Evolutionary conservation across 495 filamentous ascomycete genomes (phyloP).

Genomic region (Podospora fimiseda): DNA sequence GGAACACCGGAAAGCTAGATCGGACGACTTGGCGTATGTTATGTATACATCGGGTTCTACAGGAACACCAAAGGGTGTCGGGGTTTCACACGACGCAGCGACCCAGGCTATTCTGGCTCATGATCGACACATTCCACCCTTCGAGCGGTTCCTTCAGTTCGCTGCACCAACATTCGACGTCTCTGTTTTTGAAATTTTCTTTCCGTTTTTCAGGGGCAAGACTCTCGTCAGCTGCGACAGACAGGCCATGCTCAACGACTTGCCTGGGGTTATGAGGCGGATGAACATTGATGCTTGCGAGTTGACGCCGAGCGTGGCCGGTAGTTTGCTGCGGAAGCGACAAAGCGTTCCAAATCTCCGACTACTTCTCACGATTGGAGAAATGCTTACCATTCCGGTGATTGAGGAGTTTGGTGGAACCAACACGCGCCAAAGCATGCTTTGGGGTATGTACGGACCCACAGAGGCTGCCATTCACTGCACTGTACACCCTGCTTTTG

Average conservation of each 20-base stretch:
- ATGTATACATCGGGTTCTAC: constrained; percentile 91
- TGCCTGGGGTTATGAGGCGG: constrained; percentile 54
- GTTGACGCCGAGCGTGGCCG: constrained; percentile 74
- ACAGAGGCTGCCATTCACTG: constrained; percentile 78
- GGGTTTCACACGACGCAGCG: constrained; percentile 66
- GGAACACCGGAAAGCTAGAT: constrained; percentile 9
- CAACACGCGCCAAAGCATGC: constrained; percentile 39
- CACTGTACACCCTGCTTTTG: constrained; percentile 35
- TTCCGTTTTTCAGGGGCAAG: constrained; percentile 61
- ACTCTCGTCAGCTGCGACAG: constrained; percentile 66
- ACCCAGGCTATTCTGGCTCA: constrained; percentile 74
- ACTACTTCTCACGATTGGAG: constrained; percentile 73
- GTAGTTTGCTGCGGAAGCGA: constrained; percentile 56
- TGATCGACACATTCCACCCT: constrained; percentile 62
- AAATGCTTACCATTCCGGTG: constrained; percentile 72
- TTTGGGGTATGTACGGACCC: constrained; percentile 84
- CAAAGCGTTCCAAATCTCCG: constrained; percentile 54
- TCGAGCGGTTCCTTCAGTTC: constrained; percentile 77
- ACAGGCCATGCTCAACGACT: constrained; percentile 58
- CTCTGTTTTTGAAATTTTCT: constrained; percentile 85
- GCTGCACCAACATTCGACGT: constrained; percentile 85
- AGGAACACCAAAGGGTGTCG: constrained; percentile 82
- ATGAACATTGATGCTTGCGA: constrained; percentile 74
- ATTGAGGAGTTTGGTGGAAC: constrained; percentile 64
- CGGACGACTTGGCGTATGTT: constrained; percentile 65